phyloP scores from a whole-genome alignment of 306 rosid species.

The Erythrophleum fordii region DNA sequence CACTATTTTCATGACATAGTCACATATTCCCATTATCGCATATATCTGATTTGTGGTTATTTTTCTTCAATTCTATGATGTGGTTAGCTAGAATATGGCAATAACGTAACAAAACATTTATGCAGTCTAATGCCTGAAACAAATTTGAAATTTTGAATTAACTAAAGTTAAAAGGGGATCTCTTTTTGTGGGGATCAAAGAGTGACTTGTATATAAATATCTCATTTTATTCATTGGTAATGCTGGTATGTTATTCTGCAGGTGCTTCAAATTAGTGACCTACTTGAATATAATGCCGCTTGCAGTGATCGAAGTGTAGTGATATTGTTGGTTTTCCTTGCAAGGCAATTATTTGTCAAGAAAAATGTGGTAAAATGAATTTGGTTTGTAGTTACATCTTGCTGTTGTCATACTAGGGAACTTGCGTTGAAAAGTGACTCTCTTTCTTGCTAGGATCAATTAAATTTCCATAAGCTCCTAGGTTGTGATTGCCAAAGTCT shows the following conservation, averaged over 20 bases:
- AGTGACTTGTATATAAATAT: background rate
- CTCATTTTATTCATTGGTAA: background rate
- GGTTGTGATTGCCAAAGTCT: slow-evolving; percentile 64
- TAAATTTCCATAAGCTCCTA: slow-evolving; percentile 86
- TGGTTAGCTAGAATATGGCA: background rate
- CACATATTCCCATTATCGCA: background rate
- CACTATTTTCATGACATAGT: slow-evolving; percentile 5
- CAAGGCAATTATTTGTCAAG: slow-evolving; percentile 82
- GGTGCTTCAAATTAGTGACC: slow-evolving; percentile 93
- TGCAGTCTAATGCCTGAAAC: background rate
- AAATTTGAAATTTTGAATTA: background rate
- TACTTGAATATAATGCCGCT: slow-evolving; percentile 76
- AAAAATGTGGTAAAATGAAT: slow-evolving; percentile 73
- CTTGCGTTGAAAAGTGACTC: slow-evolving; percentile 8
- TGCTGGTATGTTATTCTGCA: slow-evolving; percentile 37
- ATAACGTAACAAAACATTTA: background rate
- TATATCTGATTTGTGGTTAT: background rate
- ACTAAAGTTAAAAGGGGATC: background rate
- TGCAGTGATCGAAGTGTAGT: slow-evolving; percentile 81
- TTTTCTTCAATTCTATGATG: background rate
- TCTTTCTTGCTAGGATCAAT: slow-evolving; percentile 58
- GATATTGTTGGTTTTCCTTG: slow-evolving; percentile 87
- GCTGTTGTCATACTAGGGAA: slow-evolving; percentile 15
- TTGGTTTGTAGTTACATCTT: slow-evolving; percentile 8
- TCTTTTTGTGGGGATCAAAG: background rate